Evolutionary conservation across 257 asterid species (phyloP).

Genomic region (Fraxinus quadrangulata): DNA sequence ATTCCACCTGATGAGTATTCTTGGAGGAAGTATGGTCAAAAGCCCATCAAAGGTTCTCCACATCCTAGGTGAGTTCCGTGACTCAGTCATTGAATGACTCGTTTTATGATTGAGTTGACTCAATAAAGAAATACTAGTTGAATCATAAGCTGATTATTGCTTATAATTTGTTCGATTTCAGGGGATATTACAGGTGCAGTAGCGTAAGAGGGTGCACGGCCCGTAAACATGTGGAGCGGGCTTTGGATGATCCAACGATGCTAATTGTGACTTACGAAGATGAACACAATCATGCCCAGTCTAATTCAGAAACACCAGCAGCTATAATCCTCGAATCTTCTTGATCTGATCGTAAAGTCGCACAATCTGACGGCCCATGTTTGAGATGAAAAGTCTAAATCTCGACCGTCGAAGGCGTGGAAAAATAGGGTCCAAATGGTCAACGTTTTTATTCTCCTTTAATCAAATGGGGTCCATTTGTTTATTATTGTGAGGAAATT

Average conservation of each 20-base stretch:
- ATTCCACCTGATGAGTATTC: slow-evolving; percentile 83
- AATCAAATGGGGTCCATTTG: slow-evolving; percentile 29
- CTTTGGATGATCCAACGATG: slow-evolving; percentile 66
- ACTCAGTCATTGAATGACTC: not conserved
- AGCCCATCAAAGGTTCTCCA: slow-evolving; percentile 84
- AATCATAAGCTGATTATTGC: not conserved
- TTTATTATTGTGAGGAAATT: slow-evolving; percentile 31
- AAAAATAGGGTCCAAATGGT: slow-evolving; percentile 22
- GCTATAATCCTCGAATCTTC: slow-evolving; percentile 60
- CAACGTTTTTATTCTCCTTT: slow-evolving; percentile 32
- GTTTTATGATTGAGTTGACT: not conserved
- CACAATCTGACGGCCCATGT: slow-evolving; percentile 31
- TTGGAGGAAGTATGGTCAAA: slow-evolving; percentile 84
- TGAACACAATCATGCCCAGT: slow-evolving; percentile 60
- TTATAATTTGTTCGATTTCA: slow-evolving; percentile 25
- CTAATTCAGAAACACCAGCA: slow-evolving; percentile 45
- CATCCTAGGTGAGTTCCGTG: slow-evolving; percentile 54
- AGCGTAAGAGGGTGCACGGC: slow-evolving; percentile 76
- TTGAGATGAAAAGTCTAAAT: slow-evolving; percentile 15
- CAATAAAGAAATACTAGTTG: not conserved
- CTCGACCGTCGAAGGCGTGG: slow-evolving; percentile 30
- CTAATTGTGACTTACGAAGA: slow-evolving; percentile 67
- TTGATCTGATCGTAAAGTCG: slow-evolving; percentile 26
- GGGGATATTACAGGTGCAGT: slow-evolving; percentile 76
- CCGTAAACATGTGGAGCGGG: slow-evolving; percentile 69